Base-by-base conservation (phyloP, 805 yeast species). In the Zygosaccharomyces pseudorouxii region DNA sequence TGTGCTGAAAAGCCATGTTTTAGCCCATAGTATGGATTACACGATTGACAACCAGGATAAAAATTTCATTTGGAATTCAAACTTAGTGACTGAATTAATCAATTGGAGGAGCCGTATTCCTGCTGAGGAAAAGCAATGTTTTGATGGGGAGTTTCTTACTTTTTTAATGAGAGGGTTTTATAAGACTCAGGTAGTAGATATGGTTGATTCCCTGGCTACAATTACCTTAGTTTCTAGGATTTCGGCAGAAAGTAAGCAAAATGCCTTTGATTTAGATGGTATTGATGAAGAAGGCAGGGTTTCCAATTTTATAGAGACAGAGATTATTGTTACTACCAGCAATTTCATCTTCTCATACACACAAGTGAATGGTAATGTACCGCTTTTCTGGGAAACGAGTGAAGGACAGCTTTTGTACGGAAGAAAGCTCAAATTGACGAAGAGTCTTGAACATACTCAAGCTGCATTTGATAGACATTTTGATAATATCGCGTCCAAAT, bases 381-480 rank as follows among this genome's bases (percentile, higher is more conserved):
- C 99, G 0, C 70, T 93, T 5, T 92, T 88, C 60, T 93, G 96
- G 95, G 99, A 92, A 61, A 92, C 89, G 57, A 96, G 87, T 53
- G 73, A 69, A 38, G 66, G 69, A 28, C 72, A 69, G 47, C 81
- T 93, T 9, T 69, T 93, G 47, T 80, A 89, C 37, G 80, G 86
- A 36, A 92, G 92, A 25, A 92, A 88, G 62, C 82, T 89, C 36
- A 79, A 80, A 30, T 71, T 93, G n/a, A 81, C 90, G 0, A 76
- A 96, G 56, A 82, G 89, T 12, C 67, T 77, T 29, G 95, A 86
- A 48, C 92, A 95, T 10, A 80, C 96, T 0, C 95, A 89, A 60
- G 86, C 92, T 1, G 83, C 92, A 2, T 89, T 92, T 62, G 84
- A 85, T 54, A 80, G 80, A 48, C 99, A 93, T 64, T 84, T 93